Evolutionary conservation across 1,284 basidiomycete species (phyloP).

Genomic region (Ustilago trichophora): DNA sequence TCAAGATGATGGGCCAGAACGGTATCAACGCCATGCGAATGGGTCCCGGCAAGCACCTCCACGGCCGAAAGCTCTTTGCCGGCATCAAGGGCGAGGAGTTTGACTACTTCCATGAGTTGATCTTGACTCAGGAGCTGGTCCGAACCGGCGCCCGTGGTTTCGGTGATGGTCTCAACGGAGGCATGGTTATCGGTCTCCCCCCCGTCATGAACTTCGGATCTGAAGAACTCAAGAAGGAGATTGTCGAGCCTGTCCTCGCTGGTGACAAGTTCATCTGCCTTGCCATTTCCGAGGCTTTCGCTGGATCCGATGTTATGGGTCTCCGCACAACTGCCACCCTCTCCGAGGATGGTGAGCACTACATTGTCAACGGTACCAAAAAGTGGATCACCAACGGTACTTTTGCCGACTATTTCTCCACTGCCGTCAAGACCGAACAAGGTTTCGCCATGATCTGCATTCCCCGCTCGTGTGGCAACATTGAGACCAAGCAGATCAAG

Average conservation of each 20-base stretch:
- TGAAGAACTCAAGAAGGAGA: slow-evolving; percentile 77
- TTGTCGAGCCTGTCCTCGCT: slow-evolving; percentile 81
- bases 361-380: slow-evolving; percentile 67
- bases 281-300: slow-evolving; percentile 89
- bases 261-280: slow-evolving; percentile 84
- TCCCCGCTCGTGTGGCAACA: slow-evolving; percentile 69
- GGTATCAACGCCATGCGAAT: slow-evolving; percentile 68
- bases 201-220: slow-evolving; percentile 81
- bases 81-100: slow-evolving; percentile 89
- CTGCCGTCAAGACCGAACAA: slow-evolving; percentile 71
- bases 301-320: slow-evolving; percentile 82
- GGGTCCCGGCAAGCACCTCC: slow-evolving; percentile 79
- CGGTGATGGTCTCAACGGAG: slow-evolving; percentile 67
- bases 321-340: slow-evolving; percentile 80
- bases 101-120: slow-evolving; percentile 84
- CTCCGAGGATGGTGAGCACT: slow-evolving; percentile 78
- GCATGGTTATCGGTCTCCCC: slow-evolving; percentile 68
- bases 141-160: slow-evolving; percentile 77
- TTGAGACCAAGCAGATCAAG: slow-evolving; percentile 85
- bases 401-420: slow-evolving; percentile 71
- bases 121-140: slow-evolving; percentile 82
- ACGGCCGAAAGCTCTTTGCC: slow-evolving; percentile 81
- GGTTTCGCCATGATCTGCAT: slow-evolving; percentile 87
- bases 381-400: slow-evolving; percentile 91
- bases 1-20: slow-evolving; percentile 67